Evolutionary conservation across 2,329 filamentous ascomycete genomes (phyloP), one percentile per base, ranked within the genome.

Genomic region (Pseudogymnoascus destructans): DNA sequence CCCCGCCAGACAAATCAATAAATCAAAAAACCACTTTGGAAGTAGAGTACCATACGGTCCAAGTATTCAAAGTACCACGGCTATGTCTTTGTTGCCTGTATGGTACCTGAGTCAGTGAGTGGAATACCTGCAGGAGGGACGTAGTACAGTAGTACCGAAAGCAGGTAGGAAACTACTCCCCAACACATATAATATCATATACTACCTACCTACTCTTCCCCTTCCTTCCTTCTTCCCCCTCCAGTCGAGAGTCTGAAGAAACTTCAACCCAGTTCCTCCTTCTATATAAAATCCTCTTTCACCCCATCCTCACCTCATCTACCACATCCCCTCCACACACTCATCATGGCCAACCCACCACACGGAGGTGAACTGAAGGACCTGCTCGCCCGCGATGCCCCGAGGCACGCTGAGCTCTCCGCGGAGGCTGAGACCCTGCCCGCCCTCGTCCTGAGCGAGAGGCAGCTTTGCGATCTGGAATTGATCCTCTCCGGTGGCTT

Each of bases 291-390:
- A 32, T 11, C 15, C 49, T 23, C 9, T 11, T 25, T 32, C 49
- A 33, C 15, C 49, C 23, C 49, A 54, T 10, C 46, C 46, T 27
- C 19, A 27, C 25, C 10, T 6, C 49, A 55, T 21, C 23, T 10
- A 27, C 25, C 49, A 30, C 49, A n/a, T 15, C 17, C 36, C 11
- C 32, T 15, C 6, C 23, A 21, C 27, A 30, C 27, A 30, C 32
- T 55, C 68, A 77, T 64, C 64, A 85, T 85, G 82, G 81, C 82
- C 69, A 85, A 85, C 73, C 68, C 81, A 72, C 87, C 88, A 65
- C 87, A 93, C 71, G 92, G 92, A 76, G 93, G 93, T 70, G 79
- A 92, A 79, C 88, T 98, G 70, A 97, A 97, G 86, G 93, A 98
- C 79, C 83, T 98, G 71, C 81, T 97, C 67, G 91, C 90, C 65